Evolutionary conservation across 2,329 filamentous ascomycete species (phyloP).

Genomic region (Exophiala mesophila): DNA sequence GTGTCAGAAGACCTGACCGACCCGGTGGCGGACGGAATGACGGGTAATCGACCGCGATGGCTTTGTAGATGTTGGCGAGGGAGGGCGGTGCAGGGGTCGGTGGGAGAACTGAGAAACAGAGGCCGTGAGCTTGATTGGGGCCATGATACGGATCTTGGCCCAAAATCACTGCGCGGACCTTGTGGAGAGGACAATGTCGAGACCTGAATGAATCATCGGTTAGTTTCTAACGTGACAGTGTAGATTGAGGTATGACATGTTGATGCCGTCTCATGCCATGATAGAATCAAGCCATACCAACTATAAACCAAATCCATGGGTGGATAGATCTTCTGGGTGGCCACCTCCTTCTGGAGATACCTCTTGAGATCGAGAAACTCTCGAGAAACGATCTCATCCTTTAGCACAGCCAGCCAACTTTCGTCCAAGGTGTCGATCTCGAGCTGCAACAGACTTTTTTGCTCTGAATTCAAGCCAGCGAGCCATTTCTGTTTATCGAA

Average conservation of each 20-base stretch:
- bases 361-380: constrained; percentile 84
- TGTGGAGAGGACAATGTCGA: constrained; percentile 80
- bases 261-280: too few relatives aligned
- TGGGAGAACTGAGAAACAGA: constrained; percentile 90
- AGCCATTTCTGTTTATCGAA: constrained; percentile 93
- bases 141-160: constrained; percentile 99
- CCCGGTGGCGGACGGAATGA: constrained; percentile 69
- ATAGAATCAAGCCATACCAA: too few relatives aligned
- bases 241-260: too few relatives aligned
- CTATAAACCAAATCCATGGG: constrained; percentile 87
- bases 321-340: constrained; percentile 77
- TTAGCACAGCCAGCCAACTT: constrained; percentile 84
- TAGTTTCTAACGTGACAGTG: too few relatives aligned
- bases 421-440: constrained; percentile 91
- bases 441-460: constrained; percentile 73
- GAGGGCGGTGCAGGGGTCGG: constrained; percentile 85
- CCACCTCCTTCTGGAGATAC: constrained; percentile 75
- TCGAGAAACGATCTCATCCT: constrained; percentile 72
- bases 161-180: constrained; percentile 86
- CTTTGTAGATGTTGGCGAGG: constrained; percentile 88
- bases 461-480: constrained; percentile 70
- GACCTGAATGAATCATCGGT: constrained; percentile 77
- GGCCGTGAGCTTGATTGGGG: constrained; percentile 87
- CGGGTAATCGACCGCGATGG: constrained; percentile 83
- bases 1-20: constrained; percentile 75